Percentiles rank a stretch among this genome's conserved stretches.
Conservation (phyloP, 2,329 filamentous ascomycete species). For the Salinomyces thailandicus region DNA sequence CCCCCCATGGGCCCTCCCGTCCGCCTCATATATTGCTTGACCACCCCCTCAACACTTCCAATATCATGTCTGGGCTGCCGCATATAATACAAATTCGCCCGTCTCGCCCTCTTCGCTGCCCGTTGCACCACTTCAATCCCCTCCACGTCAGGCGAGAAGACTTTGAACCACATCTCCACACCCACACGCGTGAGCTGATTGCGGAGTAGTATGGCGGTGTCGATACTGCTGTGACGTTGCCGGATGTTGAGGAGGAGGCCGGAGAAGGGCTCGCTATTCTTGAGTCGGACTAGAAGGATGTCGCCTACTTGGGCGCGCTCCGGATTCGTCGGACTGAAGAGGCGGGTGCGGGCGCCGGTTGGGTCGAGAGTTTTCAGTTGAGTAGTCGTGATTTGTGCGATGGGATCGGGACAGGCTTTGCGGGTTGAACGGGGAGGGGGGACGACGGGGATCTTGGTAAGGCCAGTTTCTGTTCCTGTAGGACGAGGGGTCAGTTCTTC, state of each 20-base stretch:
- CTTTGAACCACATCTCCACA: constrained; percentile 96
- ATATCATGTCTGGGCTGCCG: constrained; percentile 78
- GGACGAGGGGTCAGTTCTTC: no score
- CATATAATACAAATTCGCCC: constrained; percentile 86
- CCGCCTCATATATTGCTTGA: constrained; percentile 53
- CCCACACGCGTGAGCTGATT: constrained; percentile 78
- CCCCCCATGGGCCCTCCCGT: constrained; percentile 26
- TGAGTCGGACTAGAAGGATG: constrained; percentile 79
- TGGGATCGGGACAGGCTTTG: constrained; percentile 52
- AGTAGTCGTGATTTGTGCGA: constrained; percentile 54
- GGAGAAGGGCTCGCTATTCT: constrained; percentile 77
- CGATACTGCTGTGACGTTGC: constrained; percentile 58
- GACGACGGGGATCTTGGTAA: constrained; percentile 23
- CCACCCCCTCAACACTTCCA: constrained; percentile 72
- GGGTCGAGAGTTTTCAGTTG: constrained; percentile 74
- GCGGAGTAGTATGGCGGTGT: constrained; percentile 77
- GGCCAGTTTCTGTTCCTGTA: constrained; percentile 20
- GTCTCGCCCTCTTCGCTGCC: constrained; percentile 68
- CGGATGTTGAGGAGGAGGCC: constrained; percentile 84
- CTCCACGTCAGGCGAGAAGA: constrained; percentile 80
- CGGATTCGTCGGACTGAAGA: constrained; percentile 68
- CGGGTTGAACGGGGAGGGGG: constrained; percentile 47
- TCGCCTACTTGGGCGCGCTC: constrained; percentile 79
- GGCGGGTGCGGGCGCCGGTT: constrained; percentile 65
- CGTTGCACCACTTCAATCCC: constrained; percentile 92